Evolutionary conservation across 345 rosid species (phyloP), one percentile per base, ranked within the genome.

Genomic region (Mallotus nudiflorus): DNA sequence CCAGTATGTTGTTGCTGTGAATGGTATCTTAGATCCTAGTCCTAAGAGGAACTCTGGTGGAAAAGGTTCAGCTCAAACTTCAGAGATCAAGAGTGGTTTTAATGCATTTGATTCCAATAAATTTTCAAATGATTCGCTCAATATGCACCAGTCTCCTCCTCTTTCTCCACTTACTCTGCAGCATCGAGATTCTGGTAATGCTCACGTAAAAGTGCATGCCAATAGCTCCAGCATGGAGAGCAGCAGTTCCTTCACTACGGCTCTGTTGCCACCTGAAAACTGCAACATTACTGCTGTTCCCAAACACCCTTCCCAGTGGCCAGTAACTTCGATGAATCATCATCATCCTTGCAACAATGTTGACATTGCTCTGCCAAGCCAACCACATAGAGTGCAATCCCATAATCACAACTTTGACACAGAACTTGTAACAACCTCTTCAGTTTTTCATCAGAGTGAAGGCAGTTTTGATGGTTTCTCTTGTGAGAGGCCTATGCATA

Each of bases 141-240:
- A 64, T 78, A 62, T 51, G 48, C 37, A 74, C 35, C 75, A 70
- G 77, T 83, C 84, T 29, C 85, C 85, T 71, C 83, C 86, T 39
- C 31, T 83, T 46, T 85, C 88, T 77, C 86, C 85, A 28, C 42
- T 74, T 58, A 75, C 86, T 49, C 68, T 73, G 59, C 85, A 67
- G 66, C 77, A 12, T 28, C 79, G 69, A 78, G 88, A 81, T 73
- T 70, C 84, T 54, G 77, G 60, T 59, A 70, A 68, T 72, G 62
- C 52, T 65, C 69, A 58, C 54, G 57, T 68, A 33, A 84, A 78
- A 42, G 66, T 70, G 53, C 56, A 64, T 75, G 82, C 74, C 25
- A 72, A 79, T 71, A 77, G 72, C 73, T 85, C 82, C 51, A 81
- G 89, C 66, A 67, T 64, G 4, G 94, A 85, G 75, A 85, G 88